Evolutionary conservation across 2,329 filamentous ascomycete genomes (phyloP).

Genomic region (Diaporthe australafricana): DNA sequence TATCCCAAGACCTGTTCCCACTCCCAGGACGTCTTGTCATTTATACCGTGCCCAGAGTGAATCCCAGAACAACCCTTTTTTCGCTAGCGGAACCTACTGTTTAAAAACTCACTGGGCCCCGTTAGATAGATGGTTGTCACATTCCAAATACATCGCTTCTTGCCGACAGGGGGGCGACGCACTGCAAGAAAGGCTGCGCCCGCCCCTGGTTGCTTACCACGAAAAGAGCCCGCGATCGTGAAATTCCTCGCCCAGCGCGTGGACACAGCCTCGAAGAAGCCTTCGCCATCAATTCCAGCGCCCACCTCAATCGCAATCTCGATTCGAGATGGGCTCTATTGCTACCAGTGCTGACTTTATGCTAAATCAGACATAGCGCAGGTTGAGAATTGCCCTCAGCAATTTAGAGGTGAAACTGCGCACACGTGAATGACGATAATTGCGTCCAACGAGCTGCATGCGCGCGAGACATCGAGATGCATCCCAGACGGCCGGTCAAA

Average conservation of each 20-base stretch:
- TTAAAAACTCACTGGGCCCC: conserved; percentile 76
- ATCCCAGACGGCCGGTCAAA: neutral
- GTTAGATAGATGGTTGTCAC: conserved; percentile 98
- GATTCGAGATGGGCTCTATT: conserved; percentile 5
- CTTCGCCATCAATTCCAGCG: conserved; percentile 31
- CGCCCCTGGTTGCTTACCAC: conserved; percentile 16
- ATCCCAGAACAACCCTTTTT: conserved; percentile 82
- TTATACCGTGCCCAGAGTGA: conserved; percentile 86
- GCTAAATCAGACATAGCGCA: conserved; percentile 32
- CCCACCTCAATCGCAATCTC: conserved; percentile 11
- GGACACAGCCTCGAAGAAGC: neutral
- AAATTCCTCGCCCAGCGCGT: conserved; percentile 8
- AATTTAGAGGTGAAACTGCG: neutral
- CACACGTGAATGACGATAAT: neutral
- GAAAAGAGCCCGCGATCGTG: conserved; percentile 15
- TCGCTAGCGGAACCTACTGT: conserved; percentile 94
- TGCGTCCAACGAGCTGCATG: conserved; percentile 3
- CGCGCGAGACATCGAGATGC: conserved; percentile 3
- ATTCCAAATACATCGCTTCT: conserved; percentile 52
- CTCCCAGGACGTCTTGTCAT: conserved; percentile 88
- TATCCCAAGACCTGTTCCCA: conserved; percentile 85
- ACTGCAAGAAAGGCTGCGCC: conserved; percentile 19
- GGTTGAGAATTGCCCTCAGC: conserved; percentile 1
- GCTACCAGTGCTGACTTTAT: conserved; percentile 14
- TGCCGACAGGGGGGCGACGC: neutral